Evolutionary conservation across 352 stramenopile genomes (phyloP).

Genomic region (Pilasporangium apinafurcum): DNA sequence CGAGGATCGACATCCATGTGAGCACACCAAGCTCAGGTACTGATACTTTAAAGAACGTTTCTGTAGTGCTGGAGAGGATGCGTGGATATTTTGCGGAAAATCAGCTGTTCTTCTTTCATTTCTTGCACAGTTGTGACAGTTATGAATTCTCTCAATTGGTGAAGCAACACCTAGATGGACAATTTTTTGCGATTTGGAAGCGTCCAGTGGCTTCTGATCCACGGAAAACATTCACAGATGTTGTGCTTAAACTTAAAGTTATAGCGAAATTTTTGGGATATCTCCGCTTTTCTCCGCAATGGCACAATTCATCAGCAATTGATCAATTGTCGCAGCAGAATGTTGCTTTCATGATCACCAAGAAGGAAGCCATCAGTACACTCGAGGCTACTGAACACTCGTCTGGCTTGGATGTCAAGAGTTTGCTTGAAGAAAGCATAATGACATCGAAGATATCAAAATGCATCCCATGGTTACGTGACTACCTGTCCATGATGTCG

Average conservation of each 20-base stretch:
- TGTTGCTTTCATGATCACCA: constrained; percentile 35
- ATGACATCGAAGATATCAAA: constrained; percentile 30
- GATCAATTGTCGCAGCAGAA: constrained; percentile 25
- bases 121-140: constrained; percentile 55
- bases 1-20: too few species aligned
- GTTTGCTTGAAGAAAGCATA: constrained; percentile 38
- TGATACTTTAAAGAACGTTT: constrained; percentile 12
- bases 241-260: constrained; percentile 49
- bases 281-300: constrained; percentile 54
- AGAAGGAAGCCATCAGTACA: constrained; percentile 42
- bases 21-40: too few species aligned
- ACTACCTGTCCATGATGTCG: constrained; percentile 57
- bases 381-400: constrained; percentile 21
- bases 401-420: constrained; percentile 34
- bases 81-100: constrained; percentile 48
- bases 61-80: constrained; percentile 22
- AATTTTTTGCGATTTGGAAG: constrained; percentile 31
- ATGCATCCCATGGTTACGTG: constrained; percentile 57
- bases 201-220: constrained; percentile 14
- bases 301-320: constrained; percentile 36
- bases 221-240: constrained; percentile 55
- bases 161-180: constrained; percentile 37
- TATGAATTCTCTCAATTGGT: constrained; percentile 59
- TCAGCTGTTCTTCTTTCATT: constrained; percentile 75
- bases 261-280: constrained; percentile 68